phyloP scores from a whole-genome alignment of 2,329 filamentous ascomycete species.

The Pleoardoris graminearum region DNA sequence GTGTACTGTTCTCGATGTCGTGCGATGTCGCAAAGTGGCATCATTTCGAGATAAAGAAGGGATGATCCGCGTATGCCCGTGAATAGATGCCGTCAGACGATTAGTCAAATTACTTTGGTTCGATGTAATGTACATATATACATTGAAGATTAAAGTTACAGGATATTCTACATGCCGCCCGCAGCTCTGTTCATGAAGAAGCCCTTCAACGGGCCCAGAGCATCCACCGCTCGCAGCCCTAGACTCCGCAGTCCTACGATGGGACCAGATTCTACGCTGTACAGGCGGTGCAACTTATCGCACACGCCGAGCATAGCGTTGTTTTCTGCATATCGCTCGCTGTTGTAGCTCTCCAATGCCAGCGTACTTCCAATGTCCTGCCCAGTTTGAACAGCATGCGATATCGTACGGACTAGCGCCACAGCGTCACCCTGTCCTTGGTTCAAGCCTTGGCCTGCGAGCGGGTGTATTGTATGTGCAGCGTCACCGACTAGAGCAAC shows the following conservation, averaged over 20 bases:
- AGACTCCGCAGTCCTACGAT: conserved; percentile 78
- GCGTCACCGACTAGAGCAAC: conserved; percentile 91
- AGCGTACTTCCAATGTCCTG: conserved; percentile 82
- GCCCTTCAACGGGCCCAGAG: conserved; percentile 73
- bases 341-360: conserved; percentile 78
- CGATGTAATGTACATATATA: too few species aligned
- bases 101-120: too few species aligned
- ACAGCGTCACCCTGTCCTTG: conserved; percentile 89
- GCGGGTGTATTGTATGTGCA: conserved; percentile 90
- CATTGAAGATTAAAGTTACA: conserved; percentile 3
- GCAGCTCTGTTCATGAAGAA: conserved; percentile 78
- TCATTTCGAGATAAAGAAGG: background rate
- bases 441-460: conserved; percentile 93
- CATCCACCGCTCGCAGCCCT: conserved; percentile 76
- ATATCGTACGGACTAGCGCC: conserved; percentile 73
- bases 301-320: conserved; percentile 75
- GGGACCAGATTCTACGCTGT: conserved; percentile 77
- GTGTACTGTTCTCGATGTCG: background rate
- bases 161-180: conserved; percentile 28
- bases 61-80: too few species aligned
- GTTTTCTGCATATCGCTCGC: conserved; percentile 81
- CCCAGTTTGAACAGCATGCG: conserved; percentile 76
- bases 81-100: too few species aligned
- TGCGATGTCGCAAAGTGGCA: background rate
- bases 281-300: conserved; percentile 92